Conservation (phyloP, 768 basidiomycete species). For the Lentinula raphanica region DNA sequence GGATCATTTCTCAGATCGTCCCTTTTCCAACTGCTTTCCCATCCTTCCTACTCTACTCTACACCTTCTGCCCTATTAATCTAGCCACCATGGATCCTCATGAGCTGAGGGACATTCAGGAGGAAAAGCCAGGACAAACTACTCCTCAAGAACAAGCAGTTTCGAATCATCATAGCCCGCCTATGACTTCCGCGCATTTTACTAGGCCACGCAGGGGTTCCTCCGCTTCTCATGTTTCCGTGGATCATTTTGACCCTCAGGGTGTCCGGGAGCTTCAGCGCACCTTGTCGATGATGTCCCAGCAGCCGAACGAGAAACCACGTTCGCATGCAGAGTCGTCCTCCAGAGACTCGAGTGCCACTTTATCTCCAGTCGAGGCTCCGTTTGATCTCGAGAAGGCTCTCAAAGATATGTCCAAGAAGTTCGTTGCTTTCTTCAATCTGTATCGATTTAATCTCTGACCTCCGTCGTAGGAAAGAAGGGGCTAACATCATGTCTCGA, state of each 20-base stretch:
- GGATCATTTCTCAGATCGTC: neutral
- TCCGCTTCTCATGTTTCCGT: conserved; percentile 32
- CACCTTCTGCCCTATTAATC: neutral
- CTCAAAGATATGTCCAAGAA: conserved; percentile 25
- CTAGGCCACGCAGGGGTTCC: conserved; percentile 5
- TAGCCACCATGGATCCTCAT: neutral
- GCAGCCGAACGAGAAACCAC: neutral
- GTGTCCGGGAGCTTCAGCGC: conserved; percentile 35
- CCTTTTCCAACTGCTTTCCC: neutral
- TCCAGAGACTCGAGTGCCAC: conserved; percentile 21
- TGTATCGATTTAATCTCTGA: neutral
- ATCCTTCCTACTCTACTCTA: neutral
- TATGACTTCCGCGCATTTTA: neutral
- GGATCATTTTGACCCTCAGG: conserved; percentile 51
- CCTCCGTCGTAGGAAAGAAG: conserved; percentile 33
- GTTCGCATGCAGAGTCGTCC: conserved; percentile 10
- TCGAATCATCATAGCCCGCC: neutral
- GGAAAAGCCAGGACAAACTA: neutral
- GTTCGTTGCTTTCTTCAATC: conserved; percentile 20
- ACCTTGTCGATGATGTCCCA: conserved; percentile 28
- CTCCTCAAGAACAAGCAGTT: neutral
- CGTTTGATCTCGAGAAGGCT: conserved; percentile 33
- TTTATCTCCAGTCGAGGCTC: conserved; percentile 16
- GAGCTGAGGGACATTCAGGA: conserved; percentile 1
- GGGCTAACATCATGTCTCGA: conserved; percentile 44